These are phyloP conservation scores for Bipolaris victoriae DNA, from an alignment of 2,329 filamentous ascomycete genomes.

Conservation along the genomic window DNA sequence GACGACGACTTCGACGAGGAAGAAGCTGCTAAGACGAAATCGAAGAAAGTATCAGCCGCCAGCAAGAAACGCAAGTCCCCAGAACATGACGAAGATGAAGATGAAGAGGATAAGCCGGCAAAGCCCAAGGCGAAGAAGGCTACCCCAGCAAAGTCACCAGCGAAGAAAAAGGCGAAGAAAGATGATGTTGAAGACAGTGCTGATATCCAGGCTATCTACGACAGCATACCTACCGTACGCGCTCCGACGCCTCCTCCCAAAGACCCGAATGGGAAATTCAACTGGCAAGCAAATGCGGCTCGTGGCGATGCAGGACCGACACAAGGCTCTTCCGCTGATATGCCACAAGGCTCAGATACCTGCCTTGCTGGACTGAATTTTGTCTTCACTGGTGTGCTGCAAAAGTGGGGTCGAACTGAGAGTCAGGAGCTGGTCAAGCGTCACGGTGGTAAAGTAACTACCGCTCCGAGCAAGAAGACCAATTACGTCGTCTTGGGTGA, in stretches of 20 bases:
- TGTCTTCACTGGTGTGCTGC: slow-evolving; percentile 90
- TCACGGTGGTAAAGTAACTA: slow-evolving; percentile 90
- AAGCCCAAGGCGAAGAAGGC: slow-evolving; percentile 56
- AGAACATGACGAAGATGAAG: slow-evolving; percentile 59
- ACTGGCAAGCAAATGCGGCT: slow-evolving; percentile 68
- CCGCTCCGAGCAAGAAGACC: slow-evolving; percentile 87
- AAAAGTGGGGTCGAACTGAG: slow-evolving; percentile 81
- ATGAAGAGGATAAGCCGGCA: slow-evolving; percentile 62
- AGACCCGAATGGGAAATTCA: slow-evolving; percentile 73
- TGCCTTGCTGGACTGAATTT: slow-evolving; percentile 89
- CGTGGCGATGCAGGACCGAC: slow-evolving; percentile 68
- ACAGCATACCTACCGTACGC: slow-evolving; percentile 82
- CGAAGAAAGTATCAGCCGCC: slow-evolving; percentile 44
- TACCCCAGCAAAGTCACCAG: slow-evolving; percentile 55
- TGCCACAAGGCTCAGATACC: slow-evolving; percentile 84
- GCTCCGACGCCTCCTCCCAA: slow-evolving; percentile 82
- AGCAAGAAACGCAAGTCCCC: slow-evolving; percentile 64
- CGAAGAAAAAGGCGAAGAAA: slow-evolving; percentile 69
- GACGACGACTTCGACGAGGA: slow-evolving; percentile 57
- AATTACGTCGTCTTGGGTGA: slow-evolving; percentile 89
- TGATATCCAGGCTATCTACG: slow-evolving; percentile 80
- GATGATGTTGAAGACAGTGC: slow-evolving; percentile 70
- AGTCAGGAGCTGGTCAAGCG: slow-evolving; percentile 85
- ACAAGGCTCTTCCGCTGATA: slow-evolving; percentile 65
- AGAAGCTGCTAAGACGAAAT: slow-evolving; percentile 48